These are phyloP conservation scores for Sonneratia caseolaris DNA, from an alignment of 345 rosid species.

Conservation along the genomic window DNA sequence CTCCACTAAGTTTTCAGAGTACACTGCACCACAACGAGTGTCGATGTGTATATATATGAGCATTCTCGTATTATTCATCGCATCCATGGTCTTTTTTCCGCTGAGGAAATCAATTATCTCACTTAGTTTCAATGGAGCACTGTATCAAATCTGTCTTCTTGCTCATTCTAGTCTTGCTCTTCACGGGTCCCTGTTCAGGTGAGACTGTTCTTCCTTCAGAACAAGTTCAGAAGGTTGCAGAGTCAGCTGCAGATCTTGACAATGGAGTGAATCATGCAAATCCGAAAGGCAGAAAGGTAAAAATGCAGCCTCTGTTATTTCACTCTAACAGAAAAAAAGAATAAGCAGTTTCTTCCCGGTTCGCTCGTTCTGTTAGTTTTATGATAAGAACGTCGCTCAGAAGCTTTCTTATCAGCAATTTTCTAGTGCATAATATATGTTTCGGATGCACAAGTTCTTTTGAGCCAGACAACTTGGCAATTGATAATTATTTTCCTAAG, in stretches of 20 bases:
- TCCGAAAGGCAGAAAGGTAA: background rate
- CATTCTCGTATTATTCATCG: background rate
- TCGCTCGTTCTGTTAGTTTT: background rate
- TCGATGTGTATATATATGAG: background rate
- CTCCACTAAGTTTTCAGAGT: background rate
- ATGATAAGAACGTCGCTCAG: background rate
- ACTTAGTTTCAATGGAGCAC: background rate
- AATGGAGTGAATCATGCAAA: background rate
- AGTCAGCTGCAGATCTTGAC: background rate
- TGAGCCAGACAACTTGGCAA: background rate
- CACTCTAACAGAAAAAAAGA: background rate
- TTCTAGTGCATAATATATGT: too few relatives aligned
- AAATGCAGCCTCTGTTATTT: background rate
- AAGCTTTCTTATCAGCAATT: too few relatives aligned
- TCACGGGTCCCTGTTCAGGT: background rate
- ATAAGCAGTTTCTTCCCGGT: background rate
- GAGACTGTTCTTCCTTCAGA: background rate
- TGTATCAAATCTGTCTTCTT: background rate
- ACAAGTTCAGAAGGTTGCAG: background rate
- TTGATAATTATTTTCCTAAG: background rate
- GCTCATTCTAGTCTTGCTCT: slow-evolving; percentile 8
- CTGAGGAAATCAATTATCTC: background rate
- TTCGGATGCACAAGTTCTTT: background rate
- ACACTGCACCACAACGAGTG: background rate
- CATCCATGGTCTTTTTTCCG: background rate